These are phyloP conservation scores for Solanum paucissectum DNA, from an alignment of 257 asterid genomes.

Conservation along the genomic window DNA sequence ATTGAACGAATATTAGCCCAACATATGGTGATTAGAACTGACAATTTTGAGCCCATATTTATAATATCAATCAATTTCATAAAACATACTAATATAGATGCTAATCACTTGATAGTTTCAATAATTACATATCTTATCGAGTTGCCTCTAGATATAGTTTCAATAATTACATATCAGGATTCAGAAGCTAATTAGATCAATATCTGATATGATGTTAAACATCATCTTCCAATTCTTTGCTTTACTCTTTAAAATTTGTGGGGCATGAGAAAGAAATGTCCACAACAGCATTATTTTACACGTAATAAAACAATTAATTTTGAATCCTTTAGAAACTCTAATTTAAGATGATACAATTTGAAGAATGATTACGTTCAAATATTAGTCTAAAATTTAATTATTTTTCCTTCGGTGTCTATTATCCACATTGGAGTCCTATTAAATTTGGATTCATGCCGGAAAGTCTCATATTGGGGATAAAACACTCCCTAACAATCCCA, in stretches of 20 bases:
- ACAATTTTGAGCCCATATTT: not conserved
- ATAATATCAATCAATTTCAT: not conserved
- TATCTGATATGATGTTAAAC: not conserved
- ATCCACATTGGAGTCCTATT: rapidly evolving
- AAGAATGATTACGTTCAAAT: not conserved
- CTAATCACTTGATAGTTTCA: not conserved
- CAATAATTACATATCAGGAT: too few relatives aligned
- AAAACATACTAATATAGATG: not conserved
- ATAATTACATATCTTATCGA: not conserved
- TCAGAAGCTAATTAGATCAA: too few relatives aligned
- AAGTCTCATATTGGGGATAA: too few relatives aligned
- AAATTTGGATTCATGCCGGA: rapidly evolving
- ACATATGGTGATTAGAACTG: not conserved
- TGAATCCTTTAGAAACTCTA: not conserved
- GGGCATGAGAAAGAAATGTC: not conserved
- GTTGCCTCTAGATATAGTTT: too few relatives aligned
- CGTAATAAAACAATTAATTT: not conserved
- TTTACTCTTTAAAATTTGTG: not conserved
- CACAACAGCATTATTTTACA: not conserved
- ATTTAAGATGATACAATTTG: not conserved
- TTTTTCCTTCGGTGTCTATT: too few relatives aligned
- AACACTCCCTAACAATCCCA: too few relatives aligned
- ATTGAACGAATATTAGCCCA: not conserved
- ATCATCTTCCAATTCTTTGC: not conserved
- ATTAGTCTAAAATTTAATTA: not conserved